phyloP scores from a whole-genome alignment of 1,284 basidiomycete genomes.

The Afroboletus lepidellus region DNA sequence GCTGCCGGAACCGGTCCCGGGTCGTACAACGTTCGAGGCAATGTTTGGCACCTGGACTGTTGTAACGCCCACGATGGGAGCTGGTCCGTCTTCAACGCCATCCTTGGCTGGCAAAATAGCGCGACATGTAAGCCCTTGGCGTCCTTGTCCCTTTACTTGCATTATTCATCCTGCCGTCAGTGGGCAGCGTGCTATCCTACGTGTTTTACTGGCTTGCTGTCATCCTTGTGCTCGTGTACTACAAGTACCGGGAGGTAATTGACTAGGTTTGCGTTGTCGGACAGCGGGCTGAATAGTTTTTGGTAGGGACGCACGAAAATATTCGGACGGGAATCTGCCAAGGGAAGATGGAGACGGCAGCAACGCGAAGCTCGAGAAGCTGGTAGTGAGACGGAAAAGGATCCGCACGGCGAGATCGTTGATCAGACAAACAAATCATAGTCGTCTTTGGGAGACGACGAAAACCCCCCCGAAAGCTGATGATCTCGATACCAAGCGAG shows the following conservation, averaged over 20 bases:
- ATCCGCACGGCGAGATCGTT: background rate
- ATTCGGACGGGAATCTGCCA: conserved; percentile 44
- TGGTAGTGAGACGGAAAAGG: conserved; percentile 8
- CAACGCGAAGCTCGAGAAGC: conserved; percentile 20
- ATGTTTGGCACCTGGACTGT: conserved; percentile 86
- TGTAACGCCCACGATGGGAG: conserved; percentile 70
- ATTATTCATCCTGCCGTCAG: conserved; percentile 22
- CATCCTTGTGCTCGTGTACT: conserved; percentile 57
- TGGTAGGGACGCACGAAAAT: conserved; percentile 44
- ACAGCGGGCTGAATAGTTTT: background rate
- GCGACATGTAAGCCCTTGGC: conserved; percentile 46
- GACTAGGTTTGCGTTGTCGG: background rate
- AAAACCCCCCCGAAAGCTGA: no score
- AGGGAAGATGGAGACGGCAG: conserved; percentile 34
- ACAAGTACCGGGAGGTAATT: conserved; percentile 66
- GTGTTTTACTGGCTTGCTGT: conserved; percentile 81
- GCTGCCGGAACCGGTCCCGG: conserved; percentile 78
- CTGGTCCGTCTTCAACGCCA: conserved; percentile 74
- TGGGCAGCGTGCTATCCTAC: conserved; percentile 72
- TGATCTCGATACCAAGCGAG: background rate
- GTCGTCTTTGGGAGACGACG: background rate
- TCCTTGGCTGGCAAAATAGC: conserved; percentile 77
- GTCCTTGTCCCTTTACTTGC: background rate
- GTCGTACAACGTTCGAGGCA: conserved; percentile 74
- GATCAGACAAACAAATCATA: background rate